Base-by-base conservation (phyloP, 2,329 filamentous ascomycete species). In the Verticillium isaacii region DNA sequence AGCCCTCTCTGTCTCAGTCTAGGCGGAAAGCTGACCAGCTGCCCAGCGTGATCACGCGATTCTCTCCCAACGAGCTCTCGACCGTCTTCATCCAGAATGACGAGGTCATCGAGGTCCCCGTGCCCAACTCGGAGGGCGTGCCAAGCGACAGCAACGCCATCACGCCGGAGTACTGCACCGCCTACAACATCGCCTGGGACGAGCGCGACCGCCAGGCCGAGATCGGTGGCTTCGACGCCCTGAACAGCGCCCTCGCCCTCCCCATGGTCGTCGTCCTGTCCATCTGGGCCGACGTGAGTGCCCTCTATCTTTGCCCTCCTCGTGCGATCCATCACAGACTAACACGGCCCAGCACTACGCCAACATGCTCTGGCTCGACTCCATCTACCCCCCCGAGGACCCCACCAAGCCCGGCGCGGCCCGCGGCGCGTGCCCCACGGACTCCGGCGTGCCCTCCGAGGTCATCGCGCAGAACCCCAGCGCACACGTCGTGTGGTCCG, bases 351-450 rank as follows among this genome's bases (percentile, higher is more conserved):
- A 58, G 56, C 82, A 89, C 72, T 75, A 81, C 60, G 76, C 82
- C 68, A 81, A 87, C 75, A 90, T 90, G 86, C 81, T 88, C 67
- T 90, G 88, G 88, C 82, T 91, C 66, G 87, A 90, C 77, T 82
- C 80, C 64, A 80, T 75, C 70, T 88, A 82, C 77, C 86, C 86
- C 32, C 65, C 63, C 17, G 69, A 68, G 61, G 67, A 68, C 65
- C 62, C 63, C 55, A 66, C 66, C 61, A 58, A 66, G 61, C 68
- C 68, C 29, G 69, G 70, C 25, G 64, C 63, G 32, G 67, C 61
- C 58, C 67, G 70, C 14, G 69, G 70, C 36, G 60, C 62, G 57
- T 71, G 70, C 60, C 60, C 69, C 32, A 58, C 64, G 23, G 66
- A 64, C 61, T 69, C 67, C 14, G 68, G 70, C 25, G 66, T 67